Conservation (phyloP, 805 yeast genomes). For the Teunomyces stri region DNA sequence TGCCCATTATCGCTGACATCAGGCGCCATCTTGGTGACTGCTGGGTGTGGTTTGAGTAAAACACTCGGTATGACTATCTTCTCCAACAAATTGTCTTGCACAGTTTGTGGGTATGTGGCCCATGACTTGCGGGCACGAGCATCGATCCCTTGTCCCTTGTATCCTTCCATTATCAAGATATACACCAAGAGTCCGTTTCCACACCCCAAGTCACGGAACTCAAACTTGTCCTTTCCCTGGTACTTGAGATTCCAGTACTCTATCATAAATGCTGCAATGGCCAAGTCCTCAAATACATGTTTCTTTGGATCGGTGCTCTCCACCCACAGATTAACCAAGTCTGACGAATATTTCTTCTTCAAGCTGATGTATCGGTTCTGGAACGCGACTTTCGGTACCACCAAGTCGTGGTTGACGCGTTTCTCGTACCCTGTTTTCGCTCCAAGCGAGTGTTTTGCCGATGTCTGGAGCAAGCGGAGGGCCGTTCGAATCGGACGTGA, state of each 20-base stretch:
- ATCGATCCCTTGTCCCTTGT: constrained; percentile 79
- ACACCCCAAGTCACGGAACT: constrained; percentile 89
- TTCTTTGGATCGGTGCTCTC: constrained; percentile 93
- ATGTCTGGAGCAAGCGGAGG: constrained; percentile 71
- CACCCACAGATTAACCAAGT: constrained; percentile 78
- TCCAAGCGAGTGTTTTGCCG: constrained; percentile 80
- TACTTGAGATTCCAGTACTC: constrained; percentile 70
- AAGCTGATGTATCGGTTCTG: constrained; percentile 78
- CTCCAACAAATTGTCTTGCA: constrained; percentile 59
- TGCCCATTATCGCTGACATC: constrained; percentile 59
- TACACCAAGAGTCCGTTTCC: constrained; percentile 89
- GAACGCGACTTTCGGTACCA: constrained; percentile 77
- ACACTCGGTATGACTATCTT: constrained; percentile 82
- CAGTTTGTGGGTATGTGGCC: constrained; percentile 67
- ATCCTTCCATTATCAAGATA: constrained; percentile 76
- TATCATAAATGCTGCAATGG: constrained; percentile 90
- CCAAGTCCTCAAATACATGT: constrained; percentile 94
- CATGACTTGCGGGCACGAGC: constrained; percentile 89
- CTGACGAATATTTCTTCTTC: constrained; percentile 77
- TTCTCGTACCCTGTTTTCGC: constrained; percentile 82
- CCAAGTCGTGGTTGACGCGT: constrained; percentile 82
- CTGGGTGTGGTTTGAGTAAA: constrained; percentile 68
- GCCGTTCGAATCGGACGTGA: constrained; percentile 82
- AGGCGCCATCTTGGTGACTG: constrained; percentile 51
- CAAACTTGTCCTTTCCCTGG: constrained; percentile 42